These are phyloP conservation scores for Platanthera guangdongensis DNA, from an alignment of 106 monocot genomes.

Conservation along the genomic window DNA sequence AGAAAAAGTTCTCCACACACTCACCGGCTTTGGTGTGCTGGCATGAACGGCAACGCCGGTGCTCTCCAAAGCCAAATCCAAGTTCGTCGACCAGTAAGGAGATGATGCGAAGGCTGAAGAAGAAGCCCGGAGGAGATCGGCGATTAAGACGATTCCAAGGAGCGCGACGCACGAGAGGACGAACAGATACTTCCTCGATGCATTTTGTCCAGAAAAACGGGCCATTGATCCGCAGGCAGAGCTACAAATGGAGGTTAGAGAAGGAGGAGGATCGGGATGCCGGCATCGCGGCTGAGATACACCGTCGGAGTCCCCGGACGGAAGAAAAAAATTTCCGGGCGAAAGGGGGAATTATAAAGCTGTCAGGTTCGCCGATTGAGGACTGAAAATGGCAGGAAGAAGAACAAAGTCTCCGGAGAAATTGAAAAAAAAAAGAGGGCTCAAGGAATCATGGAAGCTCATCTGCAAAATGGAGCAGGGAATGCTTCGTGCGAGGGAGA, in stretches of 20 bases:
- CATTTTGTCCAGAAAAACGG: slow-evolving; percentile 26
- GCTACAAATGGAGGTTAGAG: not conserved
- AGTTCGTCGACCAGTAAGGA: slow-evolving; percentile 25
- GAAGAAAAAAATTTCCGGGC: too few relatives aligned
- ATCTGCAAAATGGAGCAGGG: too few relatives aligned
- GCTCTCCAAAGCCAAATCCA: slow-evolving; percentile 19
- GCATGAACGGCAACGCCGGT: not conserved
- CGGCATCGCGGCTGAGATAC: not conserved
- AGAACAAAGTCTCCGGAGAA: too few relatives aligned
- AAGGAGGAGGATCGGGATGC: not conserved
- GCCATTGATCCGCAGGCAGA: slow-evolving; percentile 19
- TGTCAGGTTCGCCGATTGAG: too few relatives aligned
- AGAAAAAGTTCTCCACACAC: not conserved
- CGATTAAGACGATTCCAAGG: slow-evolving; percentile 48
- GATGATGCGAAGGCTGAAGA: slow-evolving; percentile 38
- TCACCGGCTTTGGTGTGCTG: slow-evolving; percentile 12
- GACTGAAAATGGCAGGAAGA: too few relatives aligned
- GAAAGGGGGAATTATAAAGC: too few relatives aligned
- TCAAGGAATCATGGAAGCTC: too few relatives aligned
- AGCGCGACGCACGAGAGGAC: slow-evolving; percentile 41
- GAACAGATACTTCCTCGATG: slow-evolving; percentile 35
- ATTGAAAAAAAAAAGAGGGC: too few relatives aligned
- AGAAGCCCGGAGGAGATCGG: slow-evolving; percentile 62
- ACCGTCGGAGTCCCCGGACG: not conserved
- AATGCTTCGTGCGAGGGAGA: too few relatives aligned